A percentile compares a stretch with the other conserved stretches of the same genome.
phyloP scores from a whole-genome alignment of 2,329 filamentous ascomycete genomes.

The Fusarium metavorans region DNA sequence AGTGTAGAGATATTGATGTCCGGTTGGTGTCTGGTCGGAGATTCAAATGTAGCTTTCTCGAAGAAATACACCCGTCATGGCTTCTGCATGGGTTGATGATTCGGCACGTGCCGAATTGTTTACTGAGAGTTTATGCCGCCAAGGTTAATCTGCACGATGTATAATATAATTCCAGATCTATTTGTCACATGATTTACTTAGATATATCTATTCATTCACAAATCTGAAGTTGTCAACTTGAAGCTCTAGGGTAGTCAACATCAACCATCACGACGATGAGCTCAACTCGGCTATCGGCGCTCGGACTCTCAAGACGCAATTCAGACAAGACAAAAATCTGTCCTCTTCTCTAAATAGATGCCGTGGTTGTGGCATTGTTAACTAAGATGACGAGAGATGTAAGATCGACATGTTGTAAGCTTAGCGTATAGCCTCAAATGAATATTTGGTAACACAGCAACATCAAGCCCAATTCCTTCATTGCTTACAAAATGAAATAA shows the following conservation, averaged over 20 bases:
- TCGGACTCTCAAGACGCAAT: background rate
- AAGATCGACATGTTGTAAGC: background rate
- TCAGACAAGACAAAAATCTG: background rate
- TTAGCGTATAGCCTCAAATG: background rate
- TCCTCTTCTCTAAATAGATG: background rate
- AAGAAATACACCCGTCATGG: background rate
- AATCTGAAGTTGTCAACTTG: background rate
- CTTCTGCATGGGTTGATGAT: background rate
- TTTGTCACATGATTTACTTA: background rate
- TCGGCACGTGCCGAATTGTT: background rate
- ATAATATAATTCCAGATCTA: background rate
- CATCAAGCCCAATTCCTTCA: background rate
- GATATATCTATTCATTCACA: background rate
- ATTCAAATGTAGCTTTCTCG: background rate
- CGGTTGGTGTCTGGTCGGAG: background rate
- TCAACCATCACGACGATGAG: background rate
- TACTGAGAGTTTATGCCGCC: background rate
- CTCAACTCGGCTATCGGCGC: background rate
- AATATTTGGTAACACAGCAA: background rate
- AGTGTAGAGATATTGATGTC: background rate
- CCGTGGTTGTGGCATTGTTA: background rate
- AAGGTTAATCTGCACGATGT: background rate
- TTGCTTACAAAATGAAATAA: background rate
- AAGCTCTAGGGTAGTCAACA: background rate
- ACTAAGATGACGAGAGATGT: slow-evolving; percentile 22